Percentiles rank a stretch among this genome's conserved stretches.
These are phyloP conservation scores for Chalciporus piperatus DNA, from an alignment of 768 basidiomycete species.

Conservation along the genomic window DNA sequence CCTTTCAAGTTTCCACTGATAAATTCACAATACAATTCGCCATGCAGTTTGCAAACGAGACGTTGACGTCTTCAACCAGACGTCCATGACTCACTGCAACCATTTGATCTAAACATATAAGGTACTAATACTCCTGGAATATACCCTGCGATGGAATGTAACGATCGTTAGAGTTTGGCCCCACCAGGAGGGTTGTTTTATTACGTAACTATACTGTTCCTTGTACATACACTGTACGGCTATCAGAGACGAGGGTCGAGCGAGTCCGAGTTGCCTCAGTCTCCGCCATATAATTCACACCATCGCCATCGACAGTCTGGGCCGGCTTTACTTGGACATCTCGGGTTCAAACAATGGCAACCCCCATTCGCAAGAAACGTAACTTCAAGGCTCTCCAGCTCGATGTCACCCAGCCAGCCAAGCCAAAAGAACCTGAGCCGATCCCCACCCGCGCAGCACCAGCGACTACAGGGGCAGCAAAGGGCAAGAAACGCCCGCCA, in stretches of 20 bases:
- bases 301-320: conserved; percentile 6
- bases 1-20: too few species aligned
- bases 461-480: conserved; percentile 32
- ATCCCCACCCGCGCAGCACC: conserved; percentile 50
- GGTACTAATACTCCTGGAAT: too few species aligned
- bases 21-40: too few species aligned
- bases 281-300: conserved; percentile 15
- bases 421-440: conserved; percentile 40
- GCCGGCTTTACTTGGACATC: conserved; percentile 3
- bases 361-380: conserved; percentile 83
- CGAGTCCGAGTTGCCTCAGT: background rate
- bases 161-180: too few species aligned
- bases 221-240: background rate
- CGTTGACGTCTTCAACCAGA: too few species aligned
- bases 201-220: conserved; percentile 18
- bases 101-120: too few species aligned
- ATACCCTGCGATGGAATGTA: too few species aligned
- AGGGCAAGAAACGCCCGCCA: conserved; percentile 71
- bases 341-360: conserved; percentile 35
- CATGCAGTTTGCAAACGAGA: too few species aligned
- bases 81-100: too few species aligned
- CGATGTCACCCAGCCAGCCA: conserved; percentile 46
- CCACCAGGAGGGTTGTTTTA: background rate
- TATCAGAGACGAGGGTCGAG: background rate
- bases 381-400: conserved; percentile 88